Conservation (phyloP, 139 green algal species). For the Coccomyxa sp. region DNA sequence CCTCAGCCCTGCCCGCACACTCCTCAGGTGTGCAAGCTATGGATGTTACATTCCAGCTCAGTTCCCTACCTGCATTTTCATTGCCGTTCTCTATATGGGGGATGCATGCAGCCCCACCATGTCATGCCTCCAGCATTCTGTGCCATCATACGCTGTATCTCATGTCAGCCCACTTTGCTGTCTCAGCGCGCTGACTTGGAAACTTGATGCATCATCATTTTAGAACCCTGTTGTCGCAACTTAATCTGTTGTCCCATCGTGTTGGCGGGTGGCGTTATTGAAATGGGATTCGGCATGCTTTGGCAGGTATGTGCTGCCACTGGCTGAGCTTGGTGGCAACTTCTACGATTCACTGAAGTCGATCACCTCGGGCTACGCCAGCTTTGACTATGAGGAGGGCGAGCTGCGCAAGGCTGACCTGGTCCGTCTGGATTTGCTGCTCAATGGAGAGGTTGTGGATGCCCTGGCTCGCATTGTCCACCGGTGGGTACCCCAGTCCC, state of each 20-base stretch:
- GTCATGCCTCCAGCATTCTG: no score
- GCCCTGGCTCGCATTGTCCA: constrained; percentile 80
- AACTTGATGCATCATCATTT: not conserved
- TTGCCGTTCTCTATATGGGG: no score
- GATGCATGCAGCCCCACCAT: no score
- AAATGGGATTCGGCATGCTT: not conserved
- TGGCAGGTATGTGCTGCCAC: constrained; percentile 61
- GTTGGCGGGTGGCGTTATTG: not conserved
- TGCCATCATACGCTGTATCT: no score
- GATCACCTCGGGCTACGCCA: constrained; percentile 74
- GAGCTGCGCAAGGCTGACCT: constrained; percentile 30
- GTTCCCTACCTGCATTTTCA: not conserved
- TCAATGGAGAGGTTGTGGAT: constrained; percentile 81
- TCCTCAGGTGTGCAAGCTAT: constrained; percentile 35
- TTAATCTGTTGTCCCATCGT: no score
- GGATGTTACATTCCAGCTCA: constrained; percentile 21
- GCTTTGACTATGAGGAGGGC: constrained; percentile 91
- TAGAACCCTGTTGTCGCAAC: no score
- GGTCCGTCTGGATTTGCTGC: constrained; percentile 80
- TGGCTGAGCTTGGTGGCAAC: constrained; percentile 75
- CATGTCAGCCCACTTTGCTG: no score
- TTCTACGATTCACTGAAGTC: constrained; percentile 90
- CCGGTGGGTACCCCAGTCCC: constrained; percentile 20
- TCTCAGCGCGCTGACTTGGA: no score
- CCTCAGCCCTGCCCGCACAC: constrained; percentile 31